Percentiles rank a stretch among this genome's conserved stretches.
Conservation (phyloP, 176 grass and related monocot species). For the Ensete ventricosum region DNA sequence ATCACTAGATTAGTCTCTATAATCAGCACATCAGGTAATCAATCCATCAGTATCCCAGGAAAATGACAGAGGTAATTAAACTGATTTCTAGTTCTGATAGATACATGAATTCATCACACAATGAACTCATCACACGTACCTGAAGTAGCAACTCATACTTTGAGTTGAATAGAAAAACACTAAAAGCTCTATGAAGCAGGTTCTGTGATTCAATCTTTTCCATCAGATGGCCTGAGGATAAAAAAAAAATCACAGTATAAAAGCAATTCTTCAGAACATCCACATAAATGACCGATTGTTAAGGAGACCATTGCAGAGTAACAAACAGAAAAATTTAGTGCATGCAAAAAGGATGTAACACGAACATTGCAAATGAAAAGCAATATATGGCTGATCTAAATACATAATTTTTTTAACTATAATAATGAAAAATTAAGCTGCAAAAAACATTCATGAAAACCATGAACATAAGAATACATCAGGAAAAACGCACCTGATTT, state of each 20-base stretch:
- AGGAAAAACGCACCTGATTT: no score
- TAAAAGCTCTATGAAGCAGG: slow-evolving; percentile 92
- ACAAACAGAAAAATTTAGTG: neutral
- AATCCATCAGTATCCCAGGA: no score
- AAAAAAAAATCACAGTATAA: slow-evolving; percentile 2
- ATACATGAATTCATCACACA: no score
- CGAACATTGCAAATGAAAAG: neutral
- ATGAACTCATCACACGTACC: slow-evolving; percentile 26
- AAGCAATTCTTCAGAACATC: neutral
- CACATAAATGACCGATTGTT: no score
- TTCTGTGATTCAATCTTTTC: slow-evolving; percentile 90
- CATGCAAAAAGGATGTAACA: neutral
- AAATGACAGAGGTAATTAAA: no score
- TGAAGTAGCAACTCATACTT: slow-evolving; percentile 90
- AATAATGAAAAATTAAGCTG: neutral
- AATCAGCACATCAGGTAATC: neutral
- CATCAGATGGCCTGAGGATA: slow-evolving; percentile 77
- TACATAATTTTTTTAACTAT: neutral
- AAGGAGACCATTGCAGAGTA: neutral
- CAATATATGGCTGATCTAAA: neutral
- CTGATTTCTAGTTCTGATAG: no score
- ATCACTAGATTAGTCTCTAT: neutral
- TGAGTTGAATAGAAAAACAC: slow-evolving; percentile 97
- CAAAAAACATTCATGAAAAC: neutral
- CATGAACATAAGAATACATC: neutral